Conservation (phyloP, 2,329 filamentous ascomycete genomes). For the Aureobasidium sp. region DNA sequence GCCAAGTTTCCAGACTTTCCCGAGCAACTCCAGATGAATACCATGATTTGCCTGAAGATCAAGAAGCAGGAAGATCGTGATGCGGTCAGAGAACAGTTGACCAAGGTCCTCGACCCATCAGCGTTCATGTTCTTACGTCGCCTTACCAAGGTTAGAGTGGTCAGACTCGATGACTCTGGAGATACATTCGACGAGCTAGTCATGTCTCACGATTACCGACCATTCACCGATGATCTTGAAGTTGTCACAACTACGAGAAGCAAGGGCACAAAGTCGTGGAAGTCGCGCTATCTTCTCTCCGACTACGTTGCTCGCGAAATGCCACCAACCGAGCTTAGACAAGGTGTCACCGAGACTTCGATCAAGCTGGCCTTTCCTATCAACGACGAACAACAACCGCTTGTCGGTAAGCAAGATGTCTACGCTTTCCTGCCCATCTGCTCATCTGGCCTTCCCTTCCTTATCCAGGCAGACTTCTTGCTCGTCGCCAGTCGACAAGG, state of each 20-base stretch:
- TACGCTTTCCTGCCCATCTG: slow-evolving; percentile 21
- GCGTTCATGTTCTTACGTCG: slow-evolving; percentile 26
- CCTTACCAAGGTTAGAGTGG: slow-evolving; percentile 19
- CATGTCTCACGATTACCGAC: not conserved
- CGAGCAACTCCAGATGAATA: slow-evolving; percentile 12
- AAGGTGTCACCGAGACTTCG: slow-evolving; percentile 13
- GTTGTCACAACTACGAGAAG: not conserved
- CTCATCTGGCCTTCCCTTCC: slow-evolving; percentile 18
- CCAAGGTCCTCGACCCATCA: slow-evolving; percentile 19
- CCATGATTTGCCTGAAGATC: slow-evolving; percentile 18
- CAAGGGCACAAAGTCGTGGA: not conserved
- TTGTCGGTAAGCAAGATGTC: slow-evolving; percentile 9
- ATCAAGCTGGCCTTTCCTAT: slow-evolving; percentile 19
- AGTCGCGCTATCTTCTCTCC: slow-evolving; percentile 10
- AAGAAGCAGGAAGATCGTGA: slow-evolving; percentile 14
- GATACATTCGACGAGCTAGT: not conserved
- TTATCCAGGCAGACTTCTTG: slow-evolving; percentile 19
- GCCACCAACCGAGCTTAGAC: slow-evolving; percentile 14
- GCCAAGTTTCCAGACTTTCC: slow-evolving; percentile 21
- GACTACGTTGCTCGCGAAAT: slow-evolving; percentile 7
- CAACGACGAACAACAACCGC: slow-evolving; percentile 5
- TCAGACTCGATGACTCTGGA: not conserved
- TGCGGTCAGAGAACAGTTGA: not conserved
- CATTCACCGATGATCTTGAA: not conserved
- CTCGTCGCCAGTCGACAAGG: slow-evolving; percentile 15